Evolutionary conservation across 371 early-diverging fungal genomes (phyloP), one percentile per base, ranked within the genome.

Genomic region (Saksenaea oblongispora): DNA sequence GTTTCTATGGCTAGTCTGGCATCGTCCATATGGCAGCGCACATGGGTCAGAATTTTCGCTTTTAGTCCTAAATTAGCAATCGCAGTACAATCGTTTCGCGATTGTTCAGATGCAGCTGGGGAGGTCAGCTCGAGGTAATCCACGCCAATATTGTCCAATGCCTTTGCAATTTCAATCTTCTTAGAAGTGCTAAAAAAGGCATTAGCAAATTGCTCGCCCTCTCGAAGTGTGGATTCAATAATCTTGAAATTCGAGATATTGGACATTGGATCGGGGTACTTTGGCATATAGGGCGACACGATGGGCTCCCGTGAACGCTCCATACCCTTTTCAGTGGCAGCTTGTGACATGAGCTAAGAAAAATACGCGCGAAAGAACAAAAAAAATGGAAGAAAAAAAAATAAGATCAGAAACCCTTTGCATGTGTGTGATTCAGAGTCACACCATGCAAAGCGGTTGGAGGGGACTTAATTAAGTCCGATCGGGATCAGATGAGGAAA

Each of bases 161-260:
- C 95, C 83, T 93, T 94, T 71, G 98, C 98, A 59, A 98, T 96
- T 75, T 93, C 94, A 64, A 98, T 89, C 84, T 98, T 98, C 84
- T 93, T 96, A 66, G 89, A 94, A 42, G 93, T 93, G 65, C 93
- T 91, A 62, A 98, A 98, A 85, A 97, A 96, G 44, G 98, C 98
- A 76, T 95, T 96, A 62, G 95, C 96, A 78, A 98, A 98, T 80
- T 98, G 98, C 72, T 98, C 98, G 41, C 98, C 98, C 89, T 98
- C 96, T 81, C 98, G 83, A 47, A 97, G 82, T 4, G 98, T 97
- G 5, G 95, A 93, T 70, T 98, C 98, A 70, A 98, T 98, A 67
- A 98, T 96, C 78, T 89, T 87, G 72, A 96, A 98, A 82, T 95
- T 94, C 64, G 84, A 82, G 27, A 95, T 92, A 53, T 93, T 88